Base-by-base conservation (phyloP, 2,329 filamentous ascomycete genomes). In the Cladosporium austrohemisphaericum region DNA sequence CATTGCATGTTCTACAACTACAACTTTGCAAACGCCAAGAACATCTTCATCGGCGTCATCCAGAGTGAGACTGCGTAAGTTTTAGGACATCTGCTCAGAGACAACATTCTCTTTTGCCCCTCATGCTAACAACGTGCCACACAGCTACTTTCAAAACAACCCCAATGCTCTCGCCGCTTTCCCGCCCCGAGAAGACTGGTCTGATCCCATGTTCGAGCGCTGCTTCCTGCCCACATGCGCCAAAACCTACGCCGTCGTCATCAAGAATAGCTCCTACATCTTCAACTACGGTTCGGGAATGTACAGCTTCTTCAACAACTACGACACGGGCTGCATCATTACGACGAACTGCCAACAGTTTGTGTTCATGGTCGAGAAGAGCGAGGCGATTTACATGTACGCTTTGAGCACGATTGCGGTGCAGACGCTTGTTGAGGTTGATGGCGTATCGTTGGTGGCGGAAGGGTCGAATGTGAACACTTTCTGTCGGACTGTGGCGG, bases 1-100 rank as follows among this genome's bases (percentile, higher is more conserved):
- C 80, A 84, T 63, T 74, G 73, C 60, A 71, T 75, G 54, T 67
- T 81, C 8, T 84, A 83, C 70, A 92, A 96, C 74, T 95, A 95
- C 74, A 86, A 95, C 69, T 73, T 96, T 61, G 73, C 78, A 63
- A 84, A 84, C 54, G 88, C 90, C 2, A 76, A 81, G 62, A 85
- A 91, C 63, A 77, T 95, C 55, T 95, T 86, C 73, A 84, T 94
- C 78, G 84, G 80, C 9, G 72, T 88, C 43, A 88, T 95, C 60
- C 91, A 96, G 72, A 88, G 87, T 3, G 92, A 96, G 72, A 95
- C 90, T 4, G 86, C 90, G 25, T 90, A 88, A 57, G 68, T 65
- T 52, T 38, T 28, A 43, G 45, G 19, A 3, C 14, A 18, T 14
- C 18, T 11, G 19, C 19, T 23, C 35, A 19, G 3, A 37, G n/a